Evolutionary conservation across 345 rosid species (phyloP), one percentile per base, ranked within the genome.

Genomic region (Boechera stricta): DNA sequence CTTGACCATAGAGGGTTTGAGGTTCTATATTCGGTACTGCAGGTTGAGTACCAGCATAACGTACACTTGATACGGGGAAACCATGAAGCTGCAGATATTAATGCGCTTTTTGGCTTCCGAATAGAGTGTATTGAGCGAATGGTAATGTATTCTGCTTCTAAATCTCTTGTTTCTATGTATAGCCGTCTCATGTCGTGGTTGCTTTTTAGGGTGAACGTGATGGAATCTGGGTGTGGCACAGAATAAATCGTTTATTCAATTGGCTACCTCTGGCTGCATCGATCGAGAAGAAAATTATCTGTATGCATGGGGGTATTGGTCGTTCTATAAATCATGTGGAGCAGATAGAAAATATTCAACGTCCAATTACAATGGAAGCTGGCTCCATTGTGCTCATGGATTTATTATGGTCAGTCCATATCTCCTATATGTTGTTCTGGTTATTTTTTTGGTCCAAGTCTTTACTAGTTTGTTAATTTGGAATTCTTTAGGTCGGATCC

Each of bases 241-340:
- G 96, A 71, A 90, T 92, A 81, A 90, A 92, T 74, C 92, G 92
- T 38, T 83, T 92, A 76, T 92, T 92, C 82, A 92, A 92, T 79
- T 92, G 96, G 94, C 92, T 92, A 71, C 97, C 97, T 71, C 81
- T 92, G 75, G 96, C 97, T 15, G 97, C 97, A 69, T 79, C 90
- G 13, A 90, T 92, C 4, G 97, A 92, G 80, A 92, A 90, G 86
- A 92, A 92, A 78, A 92, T 92, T 65, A 85, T 92, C 55, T 92
- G 97, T 78, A 92, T 92, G 97, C 97, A 92, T 80, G 97, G 97
- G 75, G 97, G 97, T 81, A 92, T 92, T 78, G 97, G 97, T 69
- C 91, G 97, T 41, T 92, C 97, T 29, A 92, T 92, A 82, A 92
- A 89, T 82, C 93, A 90, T 47, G 88, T 92, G 74, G 96, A 92